Base-by-base conservation (phyloP, 164 flowering plant species). In the Akebia trifoliata region DNA sequence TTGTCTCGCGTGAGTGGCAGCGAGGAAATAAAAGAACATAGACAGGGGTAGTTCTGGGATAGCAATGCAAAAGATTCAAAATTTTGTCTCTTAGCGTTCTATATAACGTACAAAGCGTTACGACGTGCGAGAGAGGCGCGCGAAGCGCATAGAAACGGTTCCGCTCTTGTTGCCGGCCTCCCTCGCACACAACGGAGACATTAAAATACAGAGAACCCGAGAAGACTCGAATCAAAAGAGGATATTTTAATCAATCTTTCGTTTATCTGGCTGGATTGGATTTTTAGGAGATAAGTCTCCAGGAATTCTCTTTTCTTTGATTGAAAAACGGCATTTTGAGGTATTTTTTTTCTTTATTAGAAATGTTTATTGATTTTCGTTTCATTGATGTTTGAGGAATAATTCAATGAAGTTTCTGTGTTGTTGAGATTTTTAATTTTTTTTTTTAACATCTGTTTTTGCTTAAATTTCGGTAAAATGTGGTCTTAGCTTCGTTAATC, bases 111-210 rank as follows among this genome's bases (percentile, higher is more conserved):
- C 14, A 47, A 46, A 47, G n/a, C 61, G 61, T 58, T 46, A 34
- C 53, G 39, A 37, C 40, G 49, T 6, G 56, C 46, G 48, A 49
- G 55, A 30, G 43, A 26, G 25, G 56, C 11, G 32, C 20, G 42
- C 12, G 47, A 31, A 31, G 20, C 30, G 30, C 18, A 42, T 10
- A 57, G 30, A 60, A 60, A 60, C 64, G 30, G 56, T 42, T 50
- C 64, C 64, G 56, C 38, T 49, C 63, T 50, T 28, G 63, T 50
- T 38, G 56, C 56, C 48, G 48, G 38, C 63, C 56, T 60, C 48
- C 24, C 48, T 49, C 49, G 15, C 37, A 30, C 21, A 20, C 17
- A 37, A 12, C 18, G 12, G 3, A 17, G 14, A 8, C 11, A 46
- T 24, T 1, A 50, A 30, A 30, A 25, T 15, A 50, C 35, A 30